A percentile compares a stretch with the other conserved stretches of the same genome.
phyloP scores from a whole-genome alignment of 176 grass and related monocot species.

The Cenchrus fungigraminus region DNA sequence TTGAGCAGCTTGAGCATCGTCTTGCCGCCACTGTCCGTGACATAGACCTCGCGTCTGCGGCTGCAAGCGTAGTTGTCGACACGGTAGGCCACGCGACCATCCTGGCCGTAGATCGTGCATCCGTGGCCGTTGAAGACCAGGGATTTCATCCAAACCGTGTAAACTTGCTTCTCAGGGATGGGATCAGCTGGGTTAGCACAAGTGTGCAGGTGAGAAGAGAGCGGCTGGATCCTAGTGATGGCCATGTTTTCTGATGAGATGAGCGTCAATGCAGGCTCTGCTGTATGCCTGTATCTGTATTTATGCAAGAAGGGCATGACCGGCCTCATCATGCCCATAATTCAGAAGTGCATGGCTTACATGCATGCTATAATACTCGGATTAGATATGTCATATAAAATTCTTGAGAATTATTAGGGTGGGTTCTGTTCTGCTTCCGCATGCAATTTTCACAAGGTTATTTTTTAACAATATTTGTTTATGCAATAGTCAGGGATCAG shows the following conservation, averaged over 20 bases:
- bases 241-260: conserved; percentile 25
- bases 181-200: not conserved
- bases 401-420: not conserved
- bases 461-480: conserved; percentile 21
- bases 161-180: conserved; percentile 27
- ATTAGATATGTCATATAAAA: not conserved
- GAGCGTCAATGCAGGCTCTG: not conserved
- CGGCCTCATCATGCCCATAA: not conserved
- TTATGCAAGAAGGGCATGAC: conserved; percentile 1
- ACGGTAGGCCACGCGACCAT: conserved; percentile 63
- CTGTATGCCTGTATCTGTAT: not conserved
- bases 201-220: conserved; percentile 20
- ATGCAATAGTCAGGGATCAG: conserved; percentile 27
- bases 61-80: conserved; percentile 79
- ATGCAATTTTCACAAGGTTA: conserved; percentile 42
- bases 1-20: conserved; percentile 60
- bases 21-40: conserved; percentile 72
- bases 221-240: conserved; percentile 29
- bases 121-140: conserved; percentile 63
- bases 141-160: conserved; percentile 85
- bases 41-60: conserved; percentile 52
- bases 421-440: conserved; percentile 17
- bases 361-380: not conserved
- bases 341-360: not conserved
- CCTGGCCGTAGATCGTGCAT: conserved; percentile 69